A percentile compares a stretch with the other conserved stretches of the same genome.
Evolutionary conservation across 2,329 filamentous ascomycete genomes (phyloP).

Genomic region (Rachicladosporium sp.): DNA sequence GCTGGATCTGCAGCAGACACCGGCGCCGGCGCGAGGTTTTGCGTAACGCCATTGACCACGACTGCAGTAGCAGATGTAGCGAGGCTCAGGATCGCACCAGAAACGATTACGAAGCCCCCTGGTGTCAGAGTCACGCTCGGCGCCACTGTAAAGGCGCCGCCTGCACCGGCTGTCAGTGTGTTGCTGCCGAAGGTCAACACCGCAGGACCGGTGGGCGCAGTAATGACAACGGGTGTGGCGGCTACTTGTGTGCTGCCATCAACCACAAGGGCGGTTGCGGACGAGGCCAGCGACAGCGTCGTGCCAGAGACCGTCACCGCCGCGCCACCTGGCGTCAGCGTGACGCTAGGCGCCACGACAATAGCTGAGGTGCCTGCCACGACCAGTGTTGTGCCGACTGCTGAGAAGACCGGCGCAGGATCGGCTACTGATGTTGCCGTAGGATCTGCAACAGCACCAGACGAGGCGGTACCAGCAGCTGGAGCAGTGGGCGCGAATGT

Average conservation of each 20-base stretch:
- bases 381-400: not conserved
- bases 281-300: conserved; percentile 11
- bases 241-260: conserved; percentile 11
- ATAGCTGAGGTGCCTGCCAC: not conserved
- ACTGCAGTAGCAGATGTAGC: conserved; percentile 27
- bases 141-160: conserved; percentile 32
- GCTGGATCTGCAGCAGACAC: conserved; percentile 15
- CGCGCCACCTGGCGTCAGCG: conserved; percentile 19
- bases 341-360: conserved; percentile 6
- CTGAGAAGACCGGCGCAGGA: not conserved
- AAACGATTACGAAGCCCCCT: conserved; percentile 27
- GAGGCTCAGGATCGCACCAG: conserved; percentile 29
- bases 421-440: not conserved
- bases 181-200: conserved; percentile 29
- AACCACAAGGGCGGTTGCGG: conserved; percentile 19
- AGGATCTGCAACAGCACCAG: too few relatives aligned
- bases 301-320: conserved; percentile 19
- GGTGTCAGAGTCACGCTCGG: conserved; percentile 25
- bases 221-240: conserved; percentile 6
- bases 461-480: too few relatives aligned
- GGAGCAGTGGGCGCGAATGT: too few relatives aligned
- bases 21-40: conserved; percentile 23
- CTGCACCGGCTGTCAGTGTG: conserved; percentile 32
- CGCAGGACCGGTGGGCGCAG: conserved; percentile 14
- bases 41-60: conserved; percentile 28